Evolutionary conservation across 192 early-diverging fungal genomes (phyloP), one percentile per base, ranked within the genome.

Genomic region (Podila epicladia): DNA sequence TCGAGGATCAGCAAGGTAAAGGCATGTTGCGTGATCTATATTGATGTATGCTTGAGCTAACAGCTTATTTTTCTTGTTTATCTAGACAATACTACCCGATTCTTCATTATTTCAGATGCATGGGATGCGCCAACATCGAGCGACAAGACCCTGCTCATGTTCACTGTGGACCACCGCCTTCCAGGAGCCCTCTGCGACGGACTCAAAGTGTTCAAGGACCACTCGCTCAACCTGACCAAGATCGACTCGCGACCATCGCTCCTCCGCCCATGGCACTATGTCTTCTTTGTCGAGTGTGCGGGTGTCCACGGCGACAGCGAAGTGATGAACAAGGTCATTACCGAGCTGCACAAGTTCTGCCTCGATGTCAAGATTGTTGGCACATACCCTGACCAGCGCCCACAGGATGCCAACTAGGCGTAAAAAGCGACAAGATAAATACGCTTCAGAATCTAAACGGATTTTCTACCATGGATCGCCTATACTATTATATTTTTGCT

Each of bases 271-370:
- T 97, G 96, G 96, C 94, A 98, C 77, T 99, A 97, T 82, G 91
- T 94, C 68, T 99, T 97, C 82, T 96, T 98, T 88, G 89, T 97
- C 38, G 96, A 99, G 76, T 91, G 94, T 64, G 86, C 88, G 35
- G 97, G 96, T 11, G 67, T 80, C 12, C 96, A 98, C 75, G 84
- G 85, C 49, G 85, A 90, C 24, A 91, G 95, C 73, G 82, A 76
- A 17, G 85, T 87, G 15, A 91, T 97, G 19, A 74, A 82, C 19
- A 75, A 73, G 22, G 96, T 95, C 0, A 71, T 97, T 50, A 58
- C 85, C 15, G 91, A 95, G 38, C 75, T 97, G 65, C 87, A 92
- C 58, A 63, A 85, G 49, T 92, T 83, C 75, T 96, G 95, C 58
- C 73, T 93, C 38, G 92, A 95, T 65, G 75, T 97, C 31, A 85